A percentile compares a stretch with the other conserved stretches of the same genome.
phyloP scores from a whole-genome alignment of 2,329 filamentous ascomycete species.

The Niveomyces coronatus region DNA sequence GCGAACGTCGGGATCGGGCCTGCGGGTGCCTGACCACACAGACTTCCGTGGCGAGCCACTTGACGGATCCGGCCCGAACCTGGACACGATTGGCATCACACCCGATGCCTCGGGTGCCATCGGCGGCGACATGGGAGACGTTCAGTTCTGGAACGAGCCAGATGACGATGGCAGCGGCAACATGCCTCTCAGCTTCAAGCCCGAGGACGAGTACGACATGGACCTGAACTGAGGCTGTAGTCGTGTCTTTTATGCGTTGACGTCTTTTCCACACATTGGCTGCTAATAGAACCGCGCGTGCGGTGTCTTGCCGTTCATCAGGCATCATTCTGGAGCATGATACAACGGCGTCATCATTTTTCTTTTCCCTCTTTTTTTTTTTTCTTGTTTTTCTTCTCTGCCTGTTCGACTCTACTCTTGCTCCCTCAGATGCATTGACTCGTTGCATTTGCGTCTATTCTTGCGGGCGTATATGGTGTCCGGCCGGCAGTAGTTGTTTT shows the following conservation, averaged over 20 bases:
- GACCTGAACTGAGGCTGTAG: conserved; percentile 39
- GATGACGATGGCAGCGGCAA: conserved; percentile 64
- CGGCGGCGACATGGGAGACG: conserved; percentile 36
- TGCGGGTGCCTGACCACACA: conserved; percentile 87
- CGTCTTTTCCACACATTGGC: not conserved
- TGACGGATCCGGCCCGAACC: conserved; percentile 31
- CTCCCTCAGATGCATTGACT: not conserved
- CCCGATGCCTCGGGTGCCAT: conserved; percentile 27
- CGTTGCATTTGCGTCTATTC: not conserved
- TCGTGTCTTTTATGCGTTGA: conserved; percentile 21
- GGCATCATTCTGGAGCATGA: conserved; percentile 4
- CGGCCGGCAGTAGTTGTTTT: too few relatives aligned
- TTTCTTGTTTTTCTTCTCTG: conserved; percentile 2
- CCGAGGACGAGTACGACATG: conserved; percentile 91
- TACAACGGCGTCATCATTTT: conserved; percentile 8
- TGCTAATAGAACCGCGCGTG: too few relatives aligned
- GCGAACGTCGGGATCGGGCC: conserved; percentile 68
- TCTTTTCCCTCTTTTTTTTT: not conserved
- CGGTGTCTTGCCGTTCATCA: not conserved
- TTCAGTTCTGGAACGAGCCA: conserved; percentile 55
- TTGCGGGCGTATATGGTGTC: not conserved
- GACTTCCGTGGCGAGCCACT: conserved; percentile 78
- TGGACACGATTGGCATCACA: conserved; percentile 28
- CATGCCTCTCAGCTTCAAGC: conserved; percentile 66
- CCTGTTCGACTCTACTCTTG: not conserved